Percentiles rank a stretch among this genome's conserved stretches.
Conservation (phyloP, 257 asterid species). For the Primulina eburnea region DNA sequence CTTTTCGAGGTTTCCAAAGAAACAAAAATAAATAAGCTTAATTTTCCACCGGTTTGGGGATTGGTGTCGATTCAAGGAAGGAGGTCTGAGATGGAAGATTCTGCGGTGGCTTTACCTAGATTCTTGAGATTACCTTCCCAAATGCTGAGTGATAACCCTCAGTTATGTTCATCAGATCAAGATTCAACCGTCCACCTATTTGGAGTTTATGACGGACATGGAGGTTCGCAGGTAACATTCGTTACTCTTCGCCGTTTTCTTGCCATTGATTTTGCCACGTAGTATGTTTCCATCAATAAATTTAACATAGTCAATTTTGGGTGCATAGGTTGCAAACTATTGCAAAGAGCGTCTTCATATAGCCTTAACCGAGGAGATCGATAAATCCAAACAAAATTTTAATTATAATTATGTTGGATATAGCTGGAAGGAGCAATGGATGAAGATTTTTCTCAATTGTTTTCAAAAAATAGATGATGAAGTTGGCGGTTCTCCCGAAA, state of each 20-base stretch:
- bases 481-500: conserved; percentile 53
- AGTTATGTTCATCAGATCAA: conserved; percentile 33
- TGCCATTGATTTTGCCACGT: not conserved
- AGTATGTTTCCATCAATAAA: not conserved
- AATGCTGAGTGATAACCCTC: conserved; percentile 50
- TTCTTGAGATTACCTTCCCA: conserved; percentile 50
- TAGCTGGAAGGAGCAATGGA: conserved; percentile 60
- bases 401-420: conserved; percentile 27
- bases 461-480: conserved; percentile 72
- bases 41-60: conserved; percentile 75
- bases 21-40: conserved; percentile 36
- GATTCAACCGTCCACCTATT: conserved; percentile 53
- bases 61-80: conserved; percentile 57
- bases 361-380: conserved; percentile 67
- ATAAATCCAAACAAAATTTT: conserved; percentile 32
- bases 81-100: conserved; percentile 88
- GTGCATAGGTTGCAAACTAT: conserved; percentile 69
- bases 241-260: not conserved
- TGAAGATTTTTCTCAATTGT: conserved; percentile 52
- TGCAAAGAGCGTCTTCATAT: conserved; percentile 64
- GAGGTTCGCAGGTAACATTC: conserved; percentile 70
- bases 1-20: conserved; percentile 48
- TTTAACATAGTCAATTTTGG: conserved; percentile 1
- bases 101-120: conserved; percentile 53
- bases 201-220: conserved; percentile 96